A percentile compares a stretch with the other conserved stretches of the same genome.
Conservation (phyloP, 2,329 filamentous ascomycete species). For the Pseudocercospora vitis region DNA sequence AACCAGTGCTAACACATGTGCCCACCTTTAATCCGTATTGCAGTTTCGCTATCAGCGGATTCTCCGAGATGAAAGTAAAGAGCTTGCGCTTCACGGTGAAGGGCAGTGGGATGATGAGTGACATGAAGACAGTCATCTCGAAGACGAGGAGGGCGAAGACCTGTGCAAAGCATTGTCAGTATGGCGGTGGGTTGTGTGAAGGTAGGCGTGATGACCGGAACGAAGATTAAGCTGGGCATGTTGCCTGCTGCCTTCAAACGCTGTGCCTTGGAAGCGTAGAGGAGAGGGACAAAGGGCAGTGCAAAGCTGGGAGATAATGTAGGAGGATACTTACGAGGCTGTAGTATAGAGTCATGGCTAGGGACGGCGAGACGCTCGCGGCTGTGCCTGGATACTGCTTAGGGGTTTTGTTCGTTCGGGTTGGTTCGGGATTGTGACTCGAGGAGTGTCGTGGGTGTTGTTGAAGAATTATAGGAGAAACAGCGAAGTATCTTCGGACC, state of each 20-base stretch:
- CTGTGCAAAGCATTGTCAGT: slow-evolving; percentile 47
- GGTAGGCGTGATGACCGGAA: slow-evolving; percentile 33
- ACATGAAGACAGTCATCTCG: slow-evolving; percentile 80
- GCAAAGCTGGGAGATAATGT: slow-evolving; percentile 14
- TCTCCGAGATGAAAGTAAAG: slow-evolving; percentile 95
- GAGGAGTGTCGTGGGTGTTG: slow-evolving; percentile 9
- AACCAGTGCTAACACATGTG: no score
- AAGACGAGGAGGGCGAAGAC: slow-evolving; percentile 79
- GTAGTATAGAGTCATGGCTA: slow-evolving; percentile 69
- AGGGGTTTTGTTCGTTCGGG: slow-evolving; percentile 2
- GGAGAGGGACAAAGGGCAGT: slow-evolving; percentile 6
- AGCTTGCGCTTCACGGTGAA: slow-evolving; percentile 82
- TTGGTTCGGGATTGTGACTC: no score
- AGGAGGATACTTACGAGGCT: slow-evolving; percentile 56
- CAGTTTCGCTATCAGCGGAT: slow-evolving; percentile 78
- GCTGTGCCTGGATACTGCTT: no score
- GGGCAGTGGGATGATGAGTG: slow-evolving; percentile 81
- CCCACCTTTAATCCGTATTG: slow-evolving; percentile 91
- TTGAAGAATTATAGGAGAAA: neutral
- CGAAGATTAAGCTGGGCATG: slow-evolving; percentile 42
- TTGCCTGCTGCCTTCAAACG: slow-evolving; percentile 15
- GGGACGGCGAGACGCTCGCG: no score
- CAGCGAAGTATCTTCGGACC: slow-evolving; percentile 2
- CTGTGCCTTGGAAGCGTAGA: neutral
- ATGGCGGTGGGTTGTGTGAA: slow-evolving; percentile 1